Evolutionary conservation across 176 grass and related monocot genomes (phyloP).

Genomic region (Aegilops longissima): DNA sequence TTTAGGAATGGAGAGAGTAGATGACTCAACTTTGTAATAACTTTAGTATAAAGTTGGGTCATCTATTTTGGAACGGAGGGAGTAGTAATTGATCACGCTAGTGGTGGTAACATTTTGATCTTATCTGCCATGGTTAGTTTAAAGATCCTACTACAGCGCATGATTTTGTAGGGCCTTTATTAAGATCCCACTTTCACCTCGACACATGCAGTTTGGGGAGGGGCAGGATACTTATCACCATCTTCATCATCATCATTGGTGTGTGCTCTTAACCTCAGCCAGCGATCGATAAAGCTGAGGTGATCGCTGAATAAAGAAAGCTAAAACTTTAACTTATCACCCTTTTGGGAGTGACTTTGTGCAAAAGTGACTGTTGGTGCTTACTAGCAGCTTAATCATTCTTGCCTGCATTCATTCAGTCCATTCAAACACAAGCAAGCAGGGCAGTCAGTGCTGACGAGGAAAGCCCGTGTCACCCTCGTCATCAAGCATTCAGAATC

Average conservation of each 20-base stretch:
- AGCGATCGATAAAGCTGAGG: background rate
- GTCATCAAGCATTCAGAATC: slow-evolving; percentile 15
- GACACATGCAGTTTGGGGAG: background rate
- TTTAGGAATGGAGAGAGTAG: too few relatives aligned
- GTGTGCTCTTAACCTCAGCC: background rate
- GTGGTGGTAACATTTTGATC: background rate
- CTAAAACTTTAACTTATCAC: background rate
- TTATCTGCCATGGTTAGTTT: background rate
- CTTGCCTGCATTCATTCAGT: background rate
- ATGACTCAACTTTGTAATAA: too few relatives aligned
- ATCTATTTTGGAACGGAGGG: too few relatives aligned
- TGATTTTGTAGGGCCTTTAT: background rate
- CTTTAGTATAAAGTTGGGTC: too few relatives aligned
- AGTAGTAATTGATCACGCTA: background rate
- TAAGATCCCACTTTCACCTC: background rate
- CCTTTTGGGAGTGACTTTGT: background rate
- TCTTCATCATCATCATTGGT: background rate
- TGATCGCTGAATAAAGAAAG: background rate
- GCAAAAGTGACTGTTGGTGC: background rate
- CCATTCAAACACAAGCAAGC: background rate
- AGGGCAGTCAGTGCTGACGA: slow-evolving; percentile 15
- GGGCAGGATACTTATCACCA: background rate
- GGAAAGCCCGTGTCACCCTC: background rate
- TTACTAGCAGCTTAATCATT: background rate
- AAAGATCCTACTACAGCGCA: background rate